A percentile compares a stretch with the other conserved stretches of the same genome.
Conservation (phyloP, 306 rosid genomes). For the Cucurbita pepo region DNA sequence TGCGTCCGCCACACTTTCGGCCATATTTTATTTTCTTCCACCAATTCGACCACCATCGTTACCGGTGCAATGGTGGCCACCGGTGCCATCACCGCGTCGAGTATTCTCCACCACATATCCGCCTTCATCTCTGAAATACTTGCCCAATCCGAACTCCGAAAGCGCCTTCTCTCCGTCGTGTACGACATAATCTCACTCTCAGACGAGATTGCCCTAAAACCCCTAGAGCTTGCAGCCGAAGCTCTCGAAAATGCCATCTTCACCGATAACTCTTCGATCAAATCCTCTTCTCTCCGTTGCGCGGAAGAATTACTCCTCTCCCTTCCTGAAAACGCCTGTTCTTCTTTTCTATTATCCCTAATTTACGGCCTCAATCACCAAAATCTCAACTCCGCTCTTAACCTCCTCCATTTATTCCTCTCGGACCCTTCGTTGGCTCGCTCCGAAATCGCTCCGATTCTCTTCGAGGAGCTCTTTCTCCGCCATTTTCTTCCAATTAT, state of each 20-base stretch:
- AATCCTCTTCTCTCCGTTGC: slow-evolving; percentile 37
- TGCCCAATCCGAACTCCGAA: slow-evolving; percentile 36
- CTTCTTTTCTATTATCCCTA: slow-evolving; percentile 55
- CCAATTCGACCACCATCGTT: neutral
- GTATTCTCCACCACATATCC: slow-evolving; percentile 13
- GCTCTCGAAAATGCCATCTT: slow-evolving; percentile 45
- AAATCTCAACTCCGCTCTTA: slow-evolving; percentile 24
- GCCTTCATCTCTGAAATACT: slow-evolving; percentile 31
- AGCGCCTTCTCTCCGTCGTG: slow-evolving; percentile 24
- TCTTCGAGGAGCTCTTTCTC: slow-evolving; percentile 52
- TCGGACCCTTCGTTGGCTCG: slow-evolving; percentile 41
- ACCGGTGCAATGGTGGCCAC: slow-evolving; percentile 16
- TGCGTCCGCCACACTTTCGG: neutral
- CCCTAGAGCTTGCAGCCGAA: slow-evolving; percentile 38
- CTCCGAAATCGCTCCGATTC: slow-evolving; percentile 47
- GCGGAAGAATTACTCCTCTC: slow-evolving; percentile 54
- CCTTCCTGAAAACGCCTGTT: slow-evolving; percentile 23
- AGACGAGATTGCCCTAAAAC: slow-evolving; percentile 18
- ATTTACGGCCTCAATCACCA: slow-evolving; percentile 29
- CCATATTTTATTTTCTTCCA: neutral
- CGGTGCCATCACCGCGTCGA: slow-evolving; percentile 1
- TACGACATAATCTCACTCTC: slow-evolving; percentile 9
- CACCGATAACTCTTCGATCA: slow-evolving; percentile 19
- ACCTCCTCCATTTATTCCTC: slow-evolving; percentile 37
- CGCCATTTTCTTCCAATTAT: slow-evolving; percentile 54